phyloP scores from a whole-genome alignment of 2,329 filamentous ascomycete species.

The Gremmenia infestans region DNA sequence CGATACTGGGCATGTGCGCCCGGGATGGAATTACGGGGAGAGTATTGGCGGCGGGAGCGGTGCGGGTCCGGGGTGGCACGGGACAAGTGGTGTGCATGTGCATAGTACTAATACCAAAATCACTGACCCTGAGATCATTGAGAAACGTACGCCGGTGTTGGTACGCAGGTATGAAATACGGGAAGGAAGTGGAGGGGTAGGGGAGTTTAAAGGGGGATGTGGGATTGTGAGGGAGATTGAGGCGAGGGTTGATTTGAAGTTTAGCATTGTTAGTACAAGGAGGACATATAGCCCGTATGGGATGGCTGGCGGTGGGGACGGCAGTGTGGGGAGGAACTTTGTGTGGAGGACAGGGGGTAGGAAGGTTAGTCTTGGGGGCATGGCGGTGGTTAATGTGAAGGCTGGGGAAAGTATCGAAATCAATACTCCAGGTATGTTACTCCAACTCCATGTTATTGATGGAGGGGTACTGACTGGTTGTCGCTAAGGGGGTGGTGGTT shows the following conservation, averaged over 20 bases:
- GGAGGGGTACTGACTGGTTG: no score
- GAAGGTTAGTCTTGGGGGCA: slow-evolving; percentile 21
- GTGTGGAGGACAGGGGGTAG: slow-evolving; percentile 52
- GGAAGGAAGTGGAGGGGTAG: slow-evolving; percentile 55
- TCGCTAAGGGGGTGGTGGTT: no score
- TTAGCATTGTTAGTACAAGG: slow-evolving; percentile 48
- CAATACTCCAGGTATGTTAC: slow-evolving; percentile 14
- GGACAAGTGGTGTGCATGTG: slow-evolving; percentile 69
- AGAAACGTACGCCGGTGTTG: slow-evolving; percentile 68
- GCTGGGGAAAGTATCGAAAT: slow-evolving; percentile 21
- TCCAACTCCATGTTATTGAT: no score
- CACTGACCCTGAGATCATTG: slow-evolving; percentile 73
- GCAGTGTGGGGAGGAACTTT: slow-evolving; percentile 74
- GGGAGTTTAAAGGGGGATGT: slow-evolving; percentile 63
- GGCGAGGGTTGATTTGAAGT: slow-evolving; percentile 6
- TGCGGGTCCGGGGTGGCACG: slow-evolving; percentile 66
- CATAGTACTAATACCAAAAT: slow-evolving; percentile 88
- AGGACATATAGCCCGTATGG: slow-evolving; percentile 74
- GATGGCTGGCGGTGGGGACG: slow-evolving; percentile 74
- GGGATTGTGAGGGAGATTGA: slow-evolving; percentile 71
- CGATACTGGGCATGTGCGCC: slow-evolving; percentile 47
- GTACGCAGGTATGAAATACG: slow-evolving; percentile 64
- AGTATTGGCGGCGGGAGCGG: slow-evolving; percentile 74
- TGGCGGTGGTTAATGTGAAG: slow-evolving; percentile 14
- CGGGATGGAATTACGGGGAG: slow-evolving; percentile 80